Base-by-base conservation (phyloP, 768 basidiomycete species). In the Naganishia antarctica region DNA sequence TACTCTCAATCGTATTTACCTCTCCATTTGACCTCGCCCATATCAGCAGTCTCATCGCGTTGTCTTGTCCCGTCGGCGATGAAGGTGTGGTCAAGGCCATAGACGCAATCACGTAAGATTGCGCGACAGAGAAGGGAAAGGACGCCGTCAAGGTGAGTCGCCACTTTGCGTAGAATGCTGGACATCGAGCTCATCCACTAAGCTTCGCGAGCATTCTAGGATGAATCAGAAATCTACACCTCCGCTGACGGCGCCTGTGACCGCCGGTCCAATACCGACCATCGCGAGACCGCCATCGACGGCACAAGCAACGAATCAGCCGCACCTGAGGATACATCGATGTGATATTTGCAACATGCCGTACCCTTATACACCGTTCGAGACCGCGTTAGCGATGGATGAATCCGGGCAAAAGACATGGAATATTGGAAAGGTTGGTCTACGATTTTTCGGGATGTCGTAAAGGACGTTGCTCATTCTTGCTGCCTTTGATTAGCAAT, bases 311-410 rank as follows among this genome's bases (percentile, higher is more conserved):
- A 23, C 3, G 11, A 37, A n/a, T 23, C 15, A 13, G 6, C 50
- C 28, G 50, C 50, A 34, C 12, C 34, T n/a, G 12, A 32, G 53
- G 34, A 23, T 57, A 18, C 53, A 57, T 57, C 28, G 53, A 40
- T 57, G 53, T 26, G 5, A 4, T 37, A 4, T n/a, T 2, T 57
- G 53, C 53, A 57, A 18, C 5, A 57, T 15, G 23, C 53, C 53
- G n/a, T 57, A 57, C 40, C 53, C 53, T 5, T 40, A 37, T 18
- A 57, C 32, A 16, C 32, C 37, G 11, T 57, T 57, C 37, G 53
- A 57, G 6, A 57, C 53, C 15, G n/a, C 6, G 13, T 21, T 21
- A 18, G n/a, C 34, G 21, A 57, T 8, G 11, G 53, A 57, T n/a
- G 53, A 9, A 5, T 37, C 37, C 8, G 53, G 53, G 8, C 5